Evolutionary conservation across 2,329 filamentous ascomycete species (phyloP), one percentile per base, ranked within the genome.

Genomic region (Amphichorda felina): DNA sequence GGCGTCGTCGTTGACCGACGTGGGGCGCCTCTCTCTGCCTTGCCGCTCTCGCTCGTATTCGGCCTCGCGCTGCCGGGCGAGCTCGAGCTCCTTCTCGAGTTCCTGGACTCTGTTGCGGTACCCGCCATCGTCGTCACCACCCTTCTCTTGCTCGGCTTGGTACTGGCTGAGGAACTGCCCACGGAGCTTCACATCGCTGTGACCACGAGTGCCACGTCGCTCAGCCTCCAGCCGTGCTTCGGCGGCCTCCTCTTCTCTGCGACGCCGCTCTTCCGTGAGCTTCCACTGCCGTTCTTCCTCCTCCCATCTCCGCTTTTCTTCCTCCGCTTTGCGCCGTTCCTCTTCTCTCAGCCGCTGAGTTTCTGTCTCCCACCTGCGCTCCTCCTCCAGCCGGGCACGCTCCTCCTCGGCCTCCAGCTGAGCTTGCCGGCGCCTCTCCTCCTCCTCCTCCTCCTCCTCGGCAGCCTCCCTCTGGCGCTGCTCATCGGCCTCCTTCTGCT

Each of bases 91-190:
- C 60, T 73, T 68, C 59, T 96, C 89, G 5, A 96, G 68, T 52
- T 95, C 80, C 47, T 73, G 73, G 42, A 95, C 79, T 28, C 87
- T 76, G 43, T 68, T 72, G 42, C 67, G 74, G 54, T 89, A 70
- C 36, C 16, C 28, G 28, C 16, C 8, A 16, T n/a, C 21, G 21
- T 24, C 10, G 21, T 10, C 21, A 6, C 10, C 21, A 24, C 10
- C 21, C 21, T 24, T 24, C 21, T 24, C 6, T 24, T 10, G 21
- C 10, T 51, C 79, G 15, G 79, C 76, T 53, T 85, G 81, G 53
- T 94, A 94, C 51, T 94, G 82, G 50, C 83, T 89, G 34, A 94
- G 69, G 47, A 80, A 88, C 51, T 94, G 87, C 3, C 87, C 87
- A 40, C 79, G 80, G 16, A 94, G 65, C 41, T 79, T 74, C 26